Percentiles rank a stretch among this genome's conserved stretches.
These are phyloP conservation scores for Blastocystis sp. DNA, from an alignment of 352 stramenopile genomes.

Conservation along the genomic window DNA sequence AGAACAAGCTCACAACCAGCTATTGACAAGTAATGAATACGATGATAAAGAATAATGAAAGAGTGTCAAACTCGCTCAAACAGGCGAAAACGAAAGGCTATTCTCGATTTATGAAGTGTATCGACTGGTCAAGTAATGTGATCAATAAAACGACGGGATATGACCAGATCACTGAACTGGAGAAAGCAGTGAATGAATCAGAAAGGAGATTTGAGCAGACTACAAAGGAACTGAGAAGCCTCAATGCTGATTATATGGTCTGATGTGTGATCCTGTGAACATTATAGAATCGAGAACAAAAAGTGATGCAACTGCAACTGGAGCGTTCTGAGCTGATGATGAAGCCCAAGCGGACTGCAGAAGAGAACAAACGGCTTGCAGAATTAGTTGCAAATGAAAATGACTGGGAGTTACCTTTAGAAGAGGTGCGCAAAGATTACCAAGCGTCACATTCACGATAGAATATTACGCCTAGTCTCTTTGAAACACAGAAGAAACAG, in stretches of 20 bases:
- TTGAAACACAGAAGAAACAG: conserved; percentile 36
- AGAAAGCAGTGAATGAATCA: conserved; percentile 32
- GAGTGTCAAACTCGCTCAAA: neutral
- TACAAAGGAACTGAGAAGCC: conserved; percentile 8
- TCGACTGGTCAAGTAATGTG: neutral
- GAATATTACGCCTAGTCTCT: neutral
- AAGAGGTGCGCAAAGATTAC: conserved; percentile 26
- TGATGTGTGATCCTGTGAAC: neutral
- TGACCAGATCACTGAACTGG: conserved; percentile 28
- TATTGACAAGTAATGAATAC: neutral
- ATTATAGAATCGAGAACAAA: conserved; percentile 11
- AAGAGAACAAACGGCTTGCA: conserved; percentile 30
- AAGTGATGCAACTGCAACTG: conserved; percentile 42
- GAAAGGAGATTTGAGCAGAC: conserved; percentile 24
- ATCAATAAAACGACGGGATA: conserved; percentile 43
- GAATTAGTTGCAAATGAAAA: conserved; percentile 49
- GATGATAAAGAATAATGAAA: neutral
- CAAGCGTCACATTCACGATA: neutral
- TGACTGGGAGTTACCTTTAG: conserved; percentile 23
- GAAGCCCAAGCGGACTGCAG: conserved; percentile 10
- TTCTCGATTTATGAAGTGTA: neutral
- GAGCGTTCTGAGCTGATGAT: conserved; percentile 24
- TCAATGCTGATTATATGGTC: conserved; percentile 20
- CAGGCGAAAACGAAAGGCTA: neutral
- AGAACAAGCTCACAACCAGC: neutral